Base-by-base conservation (phyloP, 2,329 filamentous ascomycete genomes). In the Cytospora chrysosperma region DNA sequence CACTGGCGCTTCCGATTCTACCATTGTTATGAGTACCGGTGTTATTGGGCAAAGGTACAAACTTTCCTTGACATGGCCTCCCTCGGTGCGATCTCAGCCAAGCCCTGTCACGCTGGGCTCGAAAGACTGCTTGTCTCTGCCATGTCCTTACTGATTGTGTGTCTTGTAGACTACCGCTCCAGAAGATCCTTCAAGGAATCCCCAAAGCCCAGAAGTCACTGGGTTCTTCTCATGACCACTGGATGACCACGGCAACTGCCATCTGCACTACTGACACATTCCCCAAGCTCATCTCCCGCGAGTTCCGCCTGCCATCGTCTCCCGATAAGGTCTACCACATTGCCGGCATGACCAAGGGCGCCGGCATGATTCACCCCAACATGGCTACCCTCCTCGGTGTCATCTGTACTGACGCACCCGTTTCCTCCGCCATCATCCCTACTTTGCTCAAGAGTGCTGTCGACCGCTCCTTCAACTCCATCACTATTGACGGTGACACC, bases 241-340 rank as follows among this genome's bases (percentile, higher is more conserved):
- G 94, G 95, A 80, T 99, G 54, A 82, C 83, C 60, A 89, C 92
- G 51, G 95, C 95, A 63, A 88, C 88, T 71, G 94, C 95, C 49
- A 98, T 99, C 73, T 97, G 94, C 82, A 99, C 95, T 15, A 99
- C 95, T 19, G 95, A 99, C 77, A 98, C 95, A 4, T 99, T 99
- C 76, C 95, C 95, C 64, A 99, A 99, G 79, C 88, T 99, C 68
- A 82, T 94, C 70, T 97, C 93, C 24, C 87, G 85, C 69, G 87
- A 87, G 17, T 99, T 98, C 77, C 87, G 82, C 30, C 86, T 99
- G 34, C 93, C 95, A 4, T 93, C 91, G 1, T 90, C 91, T 4
- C 87, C 91, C 0, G 82, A 82, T 21, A 81, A 86, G 56, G 88
- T 89, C 74, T 99, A 97, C 79, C 84, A 85, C 70, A 89, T 99